A percentile compares a stretch with the other conserved stretches of the same genome.
Conservation (phyloP, 768 basidiomycete species). For the Pleurotus tuoliensis region DNA sequence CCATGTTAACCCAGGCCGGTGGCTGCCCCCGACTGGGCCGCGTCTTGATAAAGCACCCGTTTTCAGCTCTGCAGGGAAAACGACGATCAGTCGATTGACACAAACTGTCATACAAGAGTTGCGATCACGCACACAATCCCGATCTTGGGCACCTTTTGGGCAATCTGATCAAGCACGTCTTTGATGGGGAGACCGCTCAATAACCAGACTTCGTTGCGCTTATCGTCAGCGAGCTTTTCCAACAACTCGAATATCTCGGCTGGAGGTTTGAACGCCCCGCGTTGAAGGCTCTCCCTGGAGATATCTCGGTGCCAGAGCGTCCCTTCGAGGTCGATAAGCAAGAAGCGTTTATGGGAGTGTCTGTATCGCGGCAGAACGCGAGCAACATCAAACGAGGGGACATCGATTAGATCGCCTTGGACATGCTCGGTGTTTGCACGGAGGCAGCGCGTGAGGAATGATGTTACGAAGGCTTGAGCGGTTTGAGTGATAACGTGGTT, state of each 20-base stretch:
- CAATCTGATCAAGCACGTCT: slow-evolving; percentile 61
- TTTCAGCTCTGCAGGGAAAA: slow-evolving; percentile 60
- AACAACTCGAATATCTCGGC: slow-evolving; percentile 45
- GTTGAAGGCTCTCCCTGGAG: slow-evolving; percentile 37
- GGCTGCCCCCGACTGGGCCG: slow-evolving; percentile 18
- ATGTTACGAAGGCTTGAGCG: slow-evolving; percentile 77
- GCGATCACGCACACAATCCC: slow-evolving; percentile 64
- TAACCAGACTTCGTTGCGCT: slow-evolving; percentile 76
- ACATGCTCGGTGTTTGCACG: slow-evolving; percentile 71
- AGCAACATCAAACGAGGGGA: slow-evolving; percentile 30
- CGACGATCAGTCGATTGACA: slow-evolving; percentile 1
- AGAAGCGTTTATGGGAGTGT: slow-evolving; percentile 58
- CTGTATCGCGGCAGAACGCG: slow-evolving; percentile 66
- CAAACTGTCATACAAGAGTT: not conserved
- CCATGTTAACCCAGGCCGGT: slow-evolving; percentile 74
- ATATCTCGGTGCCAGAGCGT: slow-evolving; percentile 70
- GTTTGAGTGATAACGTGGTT: slow-evolving; percentile 84
- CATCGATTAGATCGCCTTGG: slow-evolving; percentile 29
- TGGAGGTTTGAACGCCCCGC: slow-evolving; percentile 21
- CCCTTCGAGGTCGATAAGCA: slow-evolving; percentile 78
- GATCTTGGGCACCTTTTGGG: slow-evolving; percentile 55
- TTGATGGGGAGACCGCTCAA: slow-evolving; percentile 70
- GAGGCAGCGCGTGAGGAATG: slow-evolving; percentile 72
- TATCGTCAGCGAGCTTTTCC: slow-evolving; percentile 55
- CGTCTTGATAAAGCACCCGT: slow-evolving; percentile 81